Percentiles rank a stretch among this genome's conserved stretches.
phyloP scores from a whole-genome alignment of 2,329 filamentous ascomycete genomes.

The Diaporthe eres region DNA sequence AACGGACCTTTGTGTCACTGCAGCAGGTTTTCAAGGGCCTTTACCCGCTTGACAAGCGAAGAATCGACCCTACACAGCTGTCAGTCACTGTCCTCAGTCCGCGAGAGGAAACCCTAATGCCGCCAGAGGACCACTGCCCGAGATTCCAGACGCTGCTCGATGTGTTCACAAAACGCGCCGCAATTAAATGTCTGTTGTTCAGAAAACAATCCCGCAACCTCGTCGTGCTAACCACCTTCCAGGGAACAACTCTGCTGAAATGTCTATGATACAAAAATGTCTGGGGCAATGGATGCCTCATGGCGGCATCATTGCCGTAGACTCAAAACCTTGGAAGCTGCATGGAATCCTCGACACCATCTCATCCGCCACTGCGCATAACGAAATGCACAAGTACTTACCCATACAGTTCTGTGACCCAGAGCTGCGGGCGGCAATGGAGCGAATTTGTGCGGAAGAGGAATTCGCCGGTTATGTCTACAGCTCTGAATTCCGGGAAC shows the following conservation, averaged over 20 bases:
- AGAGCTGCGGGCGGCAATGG: neutral
- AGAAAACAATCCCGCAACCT: neutral
- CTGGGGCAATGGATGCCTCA: neutral
- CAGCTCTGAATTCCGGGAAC: neutral
- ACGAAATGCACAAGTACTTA: neutral
- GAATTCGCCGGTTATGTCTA: conserved; percentile 1
- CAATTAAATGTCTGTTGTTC: neutral
- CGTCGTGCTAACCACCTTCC: neutral
- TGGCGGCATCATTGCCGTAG: neutral
- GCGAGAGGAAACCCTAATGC: neutral
- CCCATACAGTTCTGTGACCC: neutral
- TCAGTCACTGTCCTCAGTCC: neutral
- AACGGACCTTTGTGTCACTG: neutral
- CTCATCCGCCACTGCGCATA: neutral
- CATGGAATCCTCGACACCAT: conserved; percentile 1
- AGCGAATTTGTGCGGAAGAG: neutral
- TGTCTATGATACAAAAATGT: neutral
- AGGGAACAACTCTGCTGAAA: neutral
- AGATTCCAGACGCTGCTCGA: neutral
- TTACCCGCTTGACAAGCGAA: neutral
- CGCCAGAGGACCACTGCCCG: neutral
- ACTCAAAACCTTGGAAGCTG: neutral
- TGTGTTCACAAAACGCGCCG: neutral
- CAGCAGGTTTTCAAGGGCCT: neutral
- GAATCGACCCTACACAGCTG: neutral